A percentile compares a stretch with the other conserved stretches of the same genome.
Conservation (phyloP, 2,329 filamentous ascomycete species). For the Beauveria australis region DNA sequence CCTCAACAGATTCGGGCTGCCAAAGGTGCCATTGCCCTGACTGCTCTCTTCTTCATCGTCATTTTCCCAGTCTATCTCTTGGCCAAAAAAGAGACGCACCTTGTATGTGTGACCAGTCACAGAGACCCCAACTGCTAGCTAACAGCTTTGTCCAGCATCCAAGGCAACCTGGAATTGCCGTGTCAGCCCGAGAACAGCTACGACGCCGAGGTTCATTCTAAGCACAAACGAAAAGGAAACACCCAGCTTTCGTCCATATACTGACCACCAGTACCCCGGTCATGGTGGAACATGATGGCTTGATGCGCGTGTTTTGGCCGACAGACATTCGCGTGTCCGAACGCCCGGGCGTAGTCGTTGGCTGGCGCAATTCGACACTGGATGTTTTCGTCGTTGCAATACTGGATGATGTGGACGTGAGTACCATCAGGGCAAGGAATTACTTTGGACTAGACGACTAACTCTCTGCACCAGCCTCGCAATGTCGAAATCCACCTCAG, state of each 20-base stretch:
- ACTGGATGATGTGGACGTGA: constrained; percentile 81
- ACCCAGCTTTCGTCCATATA: constrained; percentile 14
- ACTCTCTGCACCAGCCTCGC: constrained; percentile 44
- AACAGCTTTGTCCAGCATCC: constrained; percentile 57
- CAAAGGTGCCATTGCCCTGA: constrained; percentile 77
- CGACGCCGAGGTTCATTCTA: constrained; percentile 91
- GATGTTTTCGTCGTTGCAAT: constrained; percentile 88
- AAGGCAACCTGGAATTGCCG: constrained; percentile 64
- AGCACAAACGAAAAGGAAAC: constrained; percentile 16
- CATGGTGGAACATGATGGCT: constrained; percentile 70
- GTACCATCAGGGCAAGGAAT: constrained; percentile 20
- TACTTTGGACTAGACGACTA: constrained; percentile 13
- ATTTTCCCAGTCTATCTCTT: constrained; percentile 78
- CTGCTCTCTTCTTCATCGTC: constrained; percentile 74
- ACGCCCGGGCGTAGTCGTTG: constrained; percentile 77
- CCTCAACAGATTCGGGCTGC: constrained; percentile 63
- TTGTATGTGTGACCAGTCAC: constrained; percentile 49
- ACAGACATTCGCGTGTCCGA: constrained; percentile 68
- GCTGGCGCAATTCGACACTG: constrained; percentile 87
- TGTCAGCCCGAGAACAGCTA: constrained; percentile 92
- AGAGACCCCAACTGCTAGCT: constrained; percentile 9
- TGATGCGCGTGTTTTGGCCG: constrained; percentile 99
- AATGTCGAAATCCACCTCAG: constrained; percentile 85
- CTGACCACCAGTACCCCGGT: constrained; percentile 26
- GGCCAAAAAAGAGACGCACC: constrained; percentile 67